phyloP scores from a whole-genome alignment of 257 asterid genomes.

The Mitragyna speciosa region DNA sequence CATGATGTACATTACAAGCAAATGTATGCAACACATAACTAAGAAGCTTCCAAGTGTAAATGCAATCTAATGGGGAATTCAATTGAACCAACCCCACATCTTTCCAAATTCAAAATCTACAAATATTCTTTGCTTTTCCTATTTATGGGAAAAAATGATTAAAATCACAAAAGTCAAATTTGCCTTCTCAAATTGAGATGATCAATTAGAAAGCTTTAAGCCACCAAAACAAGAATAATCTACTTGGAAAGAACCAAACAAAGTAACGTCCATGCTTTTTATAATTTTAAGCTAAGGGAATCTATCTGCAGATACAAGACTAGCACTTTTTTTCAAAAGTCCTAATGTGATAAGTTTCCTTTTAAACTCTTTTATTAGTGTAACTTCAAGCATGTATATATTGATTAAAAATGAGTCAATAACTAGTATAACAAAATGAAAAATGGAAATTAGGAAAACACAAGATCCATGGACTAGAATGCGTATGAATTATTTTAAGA shows the following conservation, averaged over 20 bases:
- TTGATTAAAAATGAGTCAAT: background rate
- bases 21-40: no score
- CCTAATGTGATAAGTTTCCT: background rate
- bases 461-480: background rate
- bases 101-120: background rate
- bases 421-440: background rate
- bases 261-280: no score
- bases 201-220: no score
- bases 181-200: no score
- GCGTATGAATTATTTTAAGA: background rate
- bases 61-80: background rate
- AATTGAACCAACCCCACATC: background rate
- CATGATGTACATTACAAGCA: conserved; percentile 13
- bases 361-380: no score
- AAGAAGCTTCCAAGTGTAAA: background rate
- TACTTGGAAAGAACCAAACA: no score
- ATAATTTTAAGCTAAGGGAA: no score
- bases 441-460: background rate
- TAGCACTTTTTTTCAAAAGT: background rate
- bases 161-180: no score
- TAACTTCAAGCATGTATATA: background rate
- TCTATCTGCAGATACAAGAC: no score
- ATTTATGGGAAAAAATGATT: background rate
- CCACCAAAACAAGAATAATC: no score
- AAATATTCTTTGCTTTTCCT: background rate